Evolutionary conservation across 1,284 basidiomycete genomes (phyloP).

Genomic region (Bjerkandera adusta): DNA sequence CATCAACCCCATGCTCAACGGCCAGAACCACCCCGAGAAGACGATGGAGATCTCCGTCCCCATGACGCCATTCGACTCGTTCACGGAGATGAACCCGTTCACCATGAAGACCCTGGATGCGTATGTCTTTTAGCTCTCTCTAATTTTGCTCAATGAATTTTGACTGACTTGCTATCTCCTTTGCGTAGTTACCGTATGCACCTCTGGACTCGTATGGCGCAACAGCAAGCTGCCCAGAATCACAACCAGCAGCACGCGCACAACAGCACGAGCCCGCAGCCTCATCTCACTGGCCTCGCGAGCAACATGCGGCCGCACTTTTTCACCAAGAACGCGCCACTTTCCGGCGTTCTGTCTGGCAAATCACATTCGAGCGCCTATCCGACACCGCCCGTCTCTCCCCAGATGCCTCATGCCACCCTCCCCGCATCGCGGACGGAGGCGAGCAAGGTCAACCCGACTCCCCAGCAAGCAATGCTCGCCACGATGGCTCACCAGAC

Average conservation of each 20-base stretch:
- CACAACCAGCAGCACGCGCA: constrained; percentile 21
- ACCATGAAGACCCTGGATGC: constrained; percentile 81
- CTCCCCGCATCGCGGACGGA: neutral
- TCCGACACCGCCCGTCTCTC: constrained; percentile 31
- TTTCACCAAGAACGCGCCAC: constrained; percentile 37
- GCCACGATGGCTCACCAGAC: constrained; percentile 73
- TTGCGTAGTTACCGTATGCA: constrained; percentile 75
- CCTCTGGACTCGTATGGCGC: constrained; percentile 81
- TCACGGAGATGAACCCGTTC: constrained; percentile 76
- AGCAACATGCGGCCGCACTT: constrained; percentile 53
- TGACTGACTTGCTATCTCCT: constrained; percentile 10
- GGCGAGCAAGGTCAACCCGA: constrained; percentile 11
- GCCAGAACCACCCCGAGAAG: constrained; percentile 22
- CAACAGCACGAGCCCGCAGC: constrained; percentile 16
- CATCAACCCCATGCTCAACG: constrained; percentile 76
- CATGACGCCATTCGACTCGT: constrained; percentile 52
- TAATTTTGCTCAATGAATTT: constrained; percentile 4
- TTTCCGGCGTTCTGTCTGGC: constrained; percentile 48
- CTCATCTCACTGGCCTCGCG: constrained; percentile 46
- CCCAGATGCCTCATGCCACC: constrained; percentile 21
- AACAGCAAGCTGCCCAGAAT: constrained; percentile 28
- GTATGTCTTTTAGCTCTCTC: constrained; percentile 38
- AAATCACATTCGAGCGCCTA: constrained; percentile 35
- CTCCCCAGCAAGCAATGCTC: constrained; percentile 48
- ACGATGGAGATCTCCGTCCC: constrained; percentile 23